Conservation (phyloP, 2,329 filamentous ascomycete genomes). For the Fusarium fujikuroi region DNA sequence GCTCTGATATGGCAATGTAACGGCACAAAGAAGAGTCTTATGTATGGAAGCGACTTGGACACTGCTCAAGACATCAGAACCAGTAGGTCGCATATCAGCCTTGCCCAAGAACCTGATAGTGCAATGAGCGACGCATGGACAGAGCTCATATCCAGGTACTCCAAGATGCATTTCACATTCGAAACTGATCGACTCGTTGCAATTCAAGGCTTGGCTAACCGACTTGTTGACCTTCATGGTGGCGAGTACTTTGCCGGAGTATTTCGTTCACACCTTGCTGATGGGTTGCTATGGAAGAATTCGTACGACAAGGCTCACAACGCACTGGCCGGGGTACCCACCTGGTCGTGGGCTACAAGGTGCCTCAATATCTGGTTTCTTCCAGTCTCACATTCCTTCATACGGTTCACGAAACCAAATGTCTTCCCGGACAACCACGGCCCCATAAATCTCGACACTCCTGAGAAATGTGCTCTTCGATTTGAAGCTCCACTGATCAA, state of each 20-base stretch:
- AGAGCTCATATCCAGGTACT: not conserved
- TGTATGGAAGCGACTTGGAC: not conserved
- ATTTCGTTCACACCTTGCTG: not conserved
- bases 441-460: not conserved
- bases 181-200: slow-evolving; percentile 10
- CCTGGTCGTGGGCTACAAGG: slow-evolving; percentile 15
- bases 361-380: not conserved
- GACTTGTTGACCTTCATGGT: not conserved
- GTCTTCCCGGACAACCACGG: not conserved
- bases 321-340: not conserved
- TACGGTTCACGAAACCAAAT: not conserved
- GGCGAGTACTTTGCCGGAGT: slow-evolving; percentile 14
- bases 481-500: not conserved
- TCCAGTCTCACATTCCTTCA: not conserved
- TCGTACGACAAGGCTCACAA: not conserved
- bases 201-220: slow-evolving; percentile 12
- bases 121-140: not conserved
- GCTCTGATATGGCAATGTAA: not conserved
- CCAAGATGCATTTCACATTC: slow-evolving; percentile 6
- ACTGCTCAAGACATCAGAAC: not conserved
- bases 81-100: not conserved
- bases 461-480: not conserved
- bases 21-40: not conserved
- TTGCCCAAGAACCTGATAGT: not conserved
- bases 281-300: slow-evolving; percentile 8